Evolutionary conservation across 345 rosid species (phyloP).

Genomic region (Eucalyptus camaldulensis): DNA sequence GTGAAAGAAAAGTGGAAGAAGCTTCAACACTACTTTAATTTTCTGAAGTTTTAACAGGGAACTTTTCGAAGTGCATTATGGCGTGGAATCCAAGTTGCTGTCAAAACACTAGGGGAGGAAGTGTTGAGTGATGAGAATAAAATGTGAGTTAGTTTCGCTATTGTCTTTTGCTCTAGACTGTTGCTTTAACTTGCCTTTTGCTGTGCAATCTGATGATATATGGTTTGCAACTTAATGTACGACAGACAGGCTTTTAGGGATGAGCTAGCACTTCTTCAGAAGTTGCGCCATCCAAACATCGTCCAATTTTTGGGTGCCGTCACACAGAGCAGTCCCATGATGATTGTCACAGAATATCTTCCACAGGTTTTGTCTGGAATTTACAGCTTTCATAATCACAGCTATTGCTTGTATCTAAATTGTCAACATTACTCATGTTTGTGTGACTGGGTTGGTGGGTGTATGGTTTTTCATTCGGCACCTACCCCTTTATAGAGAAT

Average conservation of each 20-base stretch:
- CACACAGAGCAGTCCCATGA: constrained; percentile 84
- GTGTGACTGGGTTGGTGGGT: background rate
- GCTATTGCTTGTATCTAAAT: background rate
- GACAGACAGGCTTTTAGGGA: constrained; percentile 71
- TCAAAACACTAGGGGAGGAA: constrained; percentile 69
- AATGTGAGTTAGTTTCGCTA: constrained; percentile 44
- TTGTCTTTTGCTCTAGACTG: background rate
- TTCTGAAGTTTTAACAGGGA: constrained; percentile 29
- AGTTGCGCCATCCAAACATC: constrained; percentile 78
- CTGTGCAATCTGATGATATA: background rate
- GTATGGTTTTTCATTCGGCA: background rate
- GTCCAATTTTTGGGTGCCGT: constrained; percentile 90
- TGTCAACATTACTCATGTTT: background rate
- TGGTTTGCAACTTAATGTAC: background rate
- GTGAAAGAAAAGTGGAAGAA: background rate
- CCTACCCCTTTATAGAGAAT: background rate
- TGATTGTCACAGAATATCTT: constrained; percentile 75
- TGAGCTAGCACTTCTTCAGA: constrained; percentile 76
- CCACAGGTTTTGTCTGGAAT: constrained; percentile 30
- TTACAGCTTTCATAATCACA: background rate
- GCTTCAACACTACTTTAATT: background rate
- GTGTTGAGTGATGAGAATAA: constrained; percentile 56
- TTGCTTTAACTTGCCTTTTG: background rate
- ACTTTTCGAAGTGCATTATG: constrained; percentile 68
- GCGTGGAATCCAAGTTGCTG: constrained; percentile 85